A percentile compares a stretch with the other conserved stretches of the same genome.
Evolutionary conservation across 495 filamentous ascomycete genomes (phyloP).

Genomic region (Schizothecium vesticola): DNA sequence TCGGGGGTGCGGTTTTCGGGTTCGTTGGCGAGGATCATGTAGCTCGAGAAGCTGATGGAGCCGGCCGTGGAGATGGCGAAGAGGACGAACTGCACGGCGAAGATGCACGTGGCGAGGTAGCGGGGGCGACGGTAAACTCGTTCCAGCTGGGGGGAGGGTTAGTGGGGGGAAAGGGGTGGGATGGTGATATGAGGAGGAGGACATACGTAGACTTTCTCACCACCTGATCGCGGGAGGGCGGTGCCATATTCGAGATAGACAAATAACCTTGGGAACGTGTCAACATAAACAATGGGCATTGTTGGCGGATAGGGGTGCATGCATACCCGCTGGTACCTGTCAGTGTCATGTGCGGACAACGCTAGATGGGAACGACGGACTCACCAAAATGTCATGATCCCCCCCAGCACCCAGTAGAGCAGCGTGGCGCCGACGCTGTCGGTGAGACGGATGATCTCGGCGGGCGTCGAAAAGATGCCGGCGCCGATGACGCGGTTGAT

Average conservation of each 20-base stretch:
- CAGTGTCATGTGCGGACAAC: background rate
- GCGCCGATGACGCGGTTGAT: conserved; percentile 21
- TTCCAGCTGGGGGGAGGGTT: conserved; percentile 22
- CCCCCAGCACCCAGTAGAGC: conserved; percentile 20
- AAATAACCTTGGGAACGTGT: conserved; percentile 17
- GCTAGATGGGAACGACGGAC: background rate
- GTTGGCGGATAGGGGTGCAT: background rate
- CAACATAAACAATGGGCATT: background rate
- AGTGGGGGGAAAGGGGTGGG: background rate
- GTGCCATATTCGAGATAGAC: conserved; percentile 35
- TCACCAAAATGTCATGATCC: conserved; percentile 20
- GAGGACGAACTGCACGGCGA: conserved; percentile 36
- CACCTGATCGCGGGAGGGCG: conserved; percentile 29
- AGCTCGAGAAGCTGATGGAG: conserved; percentile 29
- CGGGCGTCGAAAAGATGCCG: conserved; percentile 18
- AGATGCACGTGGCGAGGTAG: conserved; percentile 33
- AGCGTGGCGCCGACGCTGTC: conserved; percentile 16
- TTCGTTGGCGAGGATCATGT: conserved; percentile 26
- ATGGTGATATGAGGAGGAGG: background rate
- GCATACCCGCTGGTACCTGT: conserved; percentile 18
- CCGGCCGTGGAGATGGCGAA: conserved; percentile 34
- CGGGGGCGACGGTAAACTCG: conserved; percentile 29
- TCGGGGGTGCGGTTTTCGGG: conserved; percentile 4
- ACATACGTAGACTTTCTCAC: conserved; percentile 33
- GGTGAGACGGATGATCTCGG: conserved; percentile 14